Evolutionary conservation across 805 yeast species (phyloP).

Genomic region (Zygoascus biomembranicola): DNA sequence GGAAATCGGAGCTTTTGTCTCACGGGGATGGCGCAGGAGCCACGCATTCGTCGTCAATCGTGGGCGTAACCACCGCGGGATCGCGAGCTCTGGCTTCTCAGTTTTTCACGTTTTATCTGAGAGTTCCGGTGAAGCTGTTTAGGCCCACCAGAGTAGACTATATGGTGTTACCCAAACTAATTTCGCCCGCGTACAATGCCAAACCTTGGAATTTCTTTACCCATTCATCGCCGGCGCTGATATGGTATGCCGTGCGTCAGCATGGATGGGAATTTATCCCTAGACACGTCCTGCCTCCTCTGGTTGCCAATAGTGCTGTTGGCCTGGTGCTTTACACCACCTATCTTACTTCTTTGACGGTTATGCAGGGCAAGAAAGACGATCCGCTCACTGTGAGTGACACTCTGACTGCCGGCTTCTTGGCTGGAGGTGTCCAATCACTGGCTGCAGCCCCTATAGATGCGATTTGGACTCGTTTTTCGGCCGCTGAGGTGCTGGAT

Average conservation of each 20-base stretch:
- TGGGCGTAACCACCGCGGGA: slow-evolving; percentile 79
- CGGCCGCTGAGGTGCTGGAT: slow-evolving; percentile 61
- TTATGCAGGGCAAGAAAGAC: slow-evolving; percentile 16
- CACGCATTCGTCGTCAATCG: slow-evolving; percentile 30
- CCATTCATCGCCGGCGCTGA: slow-evolving; percentile 67
- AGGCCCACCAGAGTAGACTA: slow-evolving; percentile 88
- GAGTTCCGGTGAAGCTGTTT: slow-evolving; percentile 79
- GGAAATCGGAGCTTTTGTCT: not conserved
- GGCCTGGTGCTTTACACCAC: slow-evolving; percentile 82
- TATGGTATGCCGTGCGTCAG: slow-evolving; percentile 58
- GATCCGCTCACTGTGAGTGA: slow-evolving; percentile 39
- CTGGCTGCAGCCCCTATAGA: slow-evolving; percentile 90
- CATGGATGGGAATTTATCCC: slow-evolving; percentile 88
- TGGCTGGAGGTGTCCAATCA: slow-evolving; percentile 86
- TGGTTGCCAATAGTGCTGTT: slow-evolving; percentile 77
- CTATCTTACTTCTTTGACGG: slow-evolving; percentile 41
- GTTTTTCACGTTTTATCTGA: slow-evolving; percentile 62
- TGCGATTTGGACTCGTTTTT: slow-evolving; percentile 77
- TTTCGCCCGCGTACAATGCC: slow-evolving; percentile 24
- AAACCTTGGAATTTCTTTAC: slow-evolving; percentile 41
- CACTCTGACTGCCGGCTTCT: slow-evolving; percentile 65
- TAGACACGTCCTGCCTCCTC: slow-evolving; percentile 77
- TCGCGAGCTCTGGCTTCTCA: slow-evolving; percentile 77
- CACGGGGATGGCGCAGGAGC: not conserved
- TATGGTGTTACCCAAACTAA: slow-evolving; percentile 34